phyloP scores from a whole-genome alignment of 2,329 filamentous ascomycete species.

The Cryphonectria radicalis region DNA sequence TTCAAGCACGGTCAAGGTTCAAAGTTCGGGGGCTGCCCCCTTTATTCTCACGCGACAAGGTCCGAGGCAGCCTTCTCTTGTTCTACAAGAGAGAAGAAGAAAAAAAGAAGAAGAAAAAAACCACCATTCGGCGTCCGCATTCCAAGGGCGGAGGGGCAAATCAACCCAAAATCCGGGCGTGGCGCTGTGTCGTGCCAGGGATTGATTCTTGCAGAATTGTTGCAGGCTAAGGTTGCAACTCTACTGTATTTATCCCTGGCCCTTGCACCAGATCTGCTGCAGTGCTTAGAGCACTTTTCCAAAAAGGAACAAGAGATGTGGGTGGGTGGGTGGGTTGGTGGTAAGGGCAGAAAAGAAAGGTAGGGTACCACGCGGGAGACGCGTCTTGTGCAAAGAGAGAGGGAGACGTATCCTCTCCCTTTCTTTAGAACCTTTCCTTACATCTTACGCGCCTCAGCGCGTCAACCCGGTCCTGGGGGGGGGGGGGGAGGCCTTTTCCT shows the following conservation, averaged over 20 bases:
- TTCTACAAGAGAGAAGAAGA: too few relatives aligned
- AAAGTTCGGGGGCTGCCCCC: background rate
- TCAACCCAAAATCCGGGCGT: background rate
- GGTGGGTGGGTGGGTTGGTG: background rate
- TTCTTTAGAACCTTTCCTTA: background rate
- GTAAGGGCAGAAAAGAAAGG: background rate
- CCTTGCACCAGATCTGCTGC: conserved; percentile 21
- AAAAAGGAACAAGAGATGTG: background rate
- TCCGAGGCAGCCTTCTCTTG: conserved; percentile 8
- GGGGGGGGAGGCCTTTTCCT: too few relatives aligned
- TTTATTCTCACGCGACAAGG: background rate
- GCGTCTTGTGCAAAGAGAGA: background rate
- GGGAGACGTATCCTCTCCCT: background rate
- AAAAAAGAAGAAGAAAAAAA: too few relatives aligned
- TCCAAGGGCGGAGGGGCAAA: background rate
- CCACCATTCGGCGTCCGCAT: background rate
- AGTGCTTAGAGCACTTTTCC: conserved; percentile 15
- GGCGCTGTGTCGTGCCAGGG: conserved; percentile 10
- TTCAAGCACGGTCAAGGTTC: background rate
- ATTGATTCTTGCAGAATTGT: conserved; percentile 9
- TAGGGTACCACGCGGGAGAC: conserved; percentile 19
- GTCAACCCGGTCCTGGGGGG: conserved; percentile 17
- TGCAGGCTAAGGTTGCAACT: background rate
- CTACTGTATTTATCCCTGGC: conserved; percentile 13
- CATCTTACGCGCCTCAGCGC: conserved; percentile 23